Evolutionary conservation across 2,329 filamentous ascomycete genomes (phyloP), one percentile per base, ranked within the genome.

Genomic region (Westerdykella sp.): DNA sequence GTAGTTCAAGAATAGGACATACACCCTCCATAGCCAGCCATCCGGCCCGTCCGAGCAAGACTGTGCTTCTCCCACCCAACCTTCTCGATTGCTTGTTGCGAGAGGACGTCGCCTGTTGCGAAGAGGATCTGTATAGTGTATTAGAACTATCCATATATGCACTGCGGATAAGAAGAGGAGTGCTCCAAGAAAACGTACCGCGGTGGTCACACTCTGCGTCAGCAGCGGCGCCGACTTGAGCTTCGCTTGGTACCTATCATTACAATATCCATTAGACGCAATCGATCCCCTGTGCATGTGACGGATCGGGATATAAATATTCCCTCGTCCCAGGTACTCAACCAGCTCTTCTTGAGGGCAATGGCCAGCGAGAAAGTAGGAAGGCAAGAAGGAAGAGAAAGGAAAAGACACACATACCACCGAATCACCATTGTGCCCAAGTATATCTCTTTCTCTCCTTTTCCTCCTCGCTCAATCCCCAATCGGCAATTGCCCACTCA

Each of bases 21-120:
- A 86, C 83, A 74, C 51, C 86, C 85, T 50, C 87, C 87, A 64
- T 93, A 93, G 46, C 84, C 70, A 35, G 81, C 81, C 87, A 94
- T 93, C 56, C 87, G 82, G 10, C 76, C 82, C 23, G 86, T 90
- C 41, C 87, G 79, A 22, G 72, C 71, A 31, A 81, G 59, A 56
- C 87, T 70, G 66, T 98, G 91, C 52, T 85, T 84, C 55, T 83
- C 71, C 21, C 85, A 54, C 14, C 89, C 90, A 59, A 78, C 83
- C 67, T 81, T 83, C 71, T 97, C 91, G 46, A 98, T 86, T 30
- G 81, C 75, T 71, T 97, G 91, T 70, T 98, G 93, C 31, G 93
- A 88, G 54, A 94, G 83, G 47, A 85, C 76, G 71, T 98, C 93
- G 59, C 93, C 93, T 12, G 89, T 87, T 45, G 85, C 90, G 66